phyloP scores from a whole-genome alignment of 495 filamentous ascomycete species.

The Melanomma pulvis-pyrius region DNA sequence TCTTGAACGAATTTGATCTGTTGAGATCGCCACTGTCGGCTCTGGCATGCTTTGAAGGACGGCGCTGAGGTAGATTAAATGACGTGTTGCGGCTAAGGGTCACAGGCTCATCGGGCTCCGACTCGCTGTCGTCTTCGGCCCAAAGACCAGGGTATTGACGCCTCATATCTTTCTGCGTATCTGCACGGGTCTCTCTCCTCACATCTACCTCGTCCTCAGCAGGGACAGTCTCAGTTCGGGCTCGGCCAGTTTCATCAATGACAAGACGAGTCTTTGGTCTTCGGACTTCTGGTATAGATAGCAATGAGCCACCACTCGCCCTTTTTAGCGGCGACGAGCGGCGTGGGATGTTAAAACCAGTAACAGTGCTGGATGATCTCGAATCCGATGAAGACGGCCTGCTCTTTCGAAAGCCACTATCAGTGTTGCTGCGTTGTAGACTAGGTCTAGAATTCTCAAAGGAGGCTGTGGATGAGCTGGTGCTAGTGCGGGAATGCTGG shows the following conservation, averaged over 20 bases:
- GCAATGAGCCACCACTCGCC: constrained; percentile 38
- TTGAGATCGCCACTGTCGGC: constrained; percentile 32
- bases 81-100: constrained; percentile 40
- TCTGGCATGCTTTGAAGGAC: constrained; percentile 41
- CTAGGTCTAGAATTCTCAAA: constrained; percentile 24
- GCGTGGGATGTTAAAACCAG: constrained; percentile 33
- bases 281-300: constrained; percentile 37
- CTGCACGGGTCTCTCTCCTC: constrained; percentile 36
- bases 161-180: constrained; percentile 31
- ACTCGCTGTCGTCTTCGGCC: constrained; percentile 43
- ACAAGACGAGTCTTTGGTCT: constrained; percentile 42
- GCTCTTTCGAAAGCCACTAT: constrained; percentile 38
- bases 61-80: constrained; percentile 40
- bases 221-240: constrained; percentile 44
- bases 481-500: constrained; percentile 42
- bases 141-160: constrained; percentile 42
- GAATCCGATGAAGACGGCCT: constrained; percentile 31
- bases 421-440: constrained; percentile 45
- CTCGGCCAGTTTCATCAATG: constrained; percentile 46
- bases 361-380: constrained; percentile 20
- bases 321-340: constrained; percentile 39
- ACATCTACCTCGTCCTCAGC: constrained; percentile 40
- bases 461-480: constrained; percentile 33
- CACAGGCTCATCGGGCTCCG: constrained; percentile 35
- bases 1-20: constrained; percentile 34